Evolutionary conservation across 2,329 filamentous ascomycete genomes (phyloP), one percentile per base, ranked within the genome.

Genomic region (Diplocarpon mali): DNA sequence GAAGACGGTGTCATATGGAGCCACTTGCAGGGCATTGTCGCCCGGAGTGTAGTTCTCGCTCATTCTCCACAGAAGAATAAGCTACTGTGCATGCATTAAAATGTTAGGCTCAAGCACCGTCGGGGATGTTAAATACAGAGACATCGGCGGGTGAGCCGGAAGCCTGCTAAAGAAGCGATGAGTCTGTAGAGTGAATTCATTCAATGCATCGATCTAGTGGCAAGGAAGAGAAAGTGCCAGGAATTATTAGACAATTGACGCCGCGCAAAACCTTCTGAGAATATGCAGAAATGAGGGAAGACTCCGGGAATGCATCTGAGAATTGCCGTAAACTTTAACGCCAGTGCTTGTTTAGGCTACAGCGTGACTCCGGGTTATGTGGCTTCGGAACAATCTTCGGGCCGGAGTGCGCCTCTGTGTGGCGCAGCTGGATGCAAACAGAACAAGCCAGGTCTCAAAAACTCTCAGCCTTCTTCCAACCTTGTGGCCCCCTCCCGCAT

Each of bases 1-100:
- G 34, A 59, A 48, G 9, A 50, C 56, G 32, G 51, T 58, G 27
- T 38, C 44, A 41, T 64, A 65, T 31, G 62, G 49, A 34, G 45
- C 45, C 48, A 61, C 53, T 35, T 64, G 58, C 28, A 62, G 50
- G 40, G 62, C 64, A 42, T 57, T 60, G 35, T 50, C 37, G 42
- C 60, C 58, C 29, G 68, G 65, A 28, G 59, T 51, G 56, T 67
- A 71, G 40, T 55, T 60, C 47, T 64, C 60, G 48, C 64, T 62
- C 68, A 70, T 71, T 40, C 38, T 53, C 44, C 14, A 30, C 17
- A 34, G 2, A 40, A 34, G 37, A 40, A 15, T 16, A 31, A 27
- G 9, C 39, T 40, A 49, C 48, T 40, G 30, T 43, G 38, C 35
- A 46, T 24, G 44, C 24, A 35, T 14, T 30, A 31, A n/a, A 39